These are phyloP conservation scores for Fusarium sp. DNA, from an alignment of 2,329 filamentous ascomycete genomes.

Conservation along the genomic window DNA sequence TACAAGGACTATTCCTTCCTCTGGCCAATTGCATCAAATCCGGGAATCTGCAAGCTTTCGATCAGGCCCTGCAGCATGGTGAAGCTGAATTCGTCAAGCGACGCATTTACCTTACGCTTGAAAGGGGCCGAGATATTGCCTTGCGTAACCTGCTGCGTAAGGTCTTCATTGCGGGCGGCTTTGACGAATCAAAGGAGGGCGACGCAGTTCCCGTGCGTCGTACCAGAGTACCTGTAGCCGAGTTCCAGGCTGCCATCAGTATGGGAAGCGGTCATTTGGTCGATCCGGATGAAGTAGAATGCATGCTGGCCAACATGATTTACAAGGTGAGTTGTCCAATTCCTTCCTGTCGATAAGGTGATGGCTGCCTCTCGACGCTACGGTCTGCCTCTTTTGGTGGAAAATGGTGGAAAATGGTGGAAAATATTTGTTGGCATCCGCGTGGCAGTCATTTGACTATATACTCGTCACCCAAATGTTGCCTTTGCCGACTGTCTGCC, in stretches of 20 bases:
- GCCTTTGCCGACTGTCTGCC: slow-evolving; percentile 43
- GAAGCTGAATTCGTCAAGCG: slow-evolving; percentile 95
- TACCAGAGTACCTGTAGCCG: slow-evolving; percentile 84
- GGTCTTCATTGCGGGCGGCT: slow-evolving; percentile 88
- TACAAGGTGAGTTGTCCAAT: slow-evolving; percentile 81
- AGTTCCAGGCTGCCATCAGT: slow-evolving; percentile 88
- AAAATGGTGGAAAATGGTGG: slow-evolving; percentile 5
- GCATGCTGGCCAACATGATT: slow-evolving; percentile 94
- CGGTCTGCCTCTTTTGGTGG: background rate
- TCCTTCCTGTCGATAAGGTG: slow-evolving; percentile 13
- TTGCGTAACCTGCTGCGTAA: slow-evolving; percentile 93
- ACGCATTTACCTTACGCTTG: slow-evolving; percentile 94
- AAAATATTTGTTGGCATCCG: slow-evolving; percentile 19
- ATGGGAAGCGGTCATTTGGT: slow-evolving; percentile 78
- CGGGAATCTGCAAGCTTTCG: slow-evolving; percentile 88
- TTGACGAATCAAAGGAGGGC: slow-evolving; percentile 81
- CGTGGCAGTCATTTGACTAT: slow-evolving; percentile 46
- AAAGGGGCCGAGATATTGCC: slow-evolving; percentile 91
- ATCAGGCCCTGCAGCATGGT: slow-evolving; percentile 82
- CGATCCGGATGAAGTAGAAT: slow-evolving; percentile 95
- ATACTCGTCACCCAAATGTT: slow-evolving; percentile 46
- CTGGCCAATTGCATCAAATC: slow-evolving; percentile 83
- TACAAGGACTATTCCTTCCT: slow-evolving; percentile 84
- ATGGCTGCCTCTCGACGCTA: slow-evolving; percentile 18
- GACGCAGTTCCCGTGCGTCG: slow-evolving; percentile 73